These are phyloP conservation scores for Colletotrichum musae DNA, from an alignment of 2,329 filamentous ascomycete genomes.

Conservation along the genomic window DNA sequence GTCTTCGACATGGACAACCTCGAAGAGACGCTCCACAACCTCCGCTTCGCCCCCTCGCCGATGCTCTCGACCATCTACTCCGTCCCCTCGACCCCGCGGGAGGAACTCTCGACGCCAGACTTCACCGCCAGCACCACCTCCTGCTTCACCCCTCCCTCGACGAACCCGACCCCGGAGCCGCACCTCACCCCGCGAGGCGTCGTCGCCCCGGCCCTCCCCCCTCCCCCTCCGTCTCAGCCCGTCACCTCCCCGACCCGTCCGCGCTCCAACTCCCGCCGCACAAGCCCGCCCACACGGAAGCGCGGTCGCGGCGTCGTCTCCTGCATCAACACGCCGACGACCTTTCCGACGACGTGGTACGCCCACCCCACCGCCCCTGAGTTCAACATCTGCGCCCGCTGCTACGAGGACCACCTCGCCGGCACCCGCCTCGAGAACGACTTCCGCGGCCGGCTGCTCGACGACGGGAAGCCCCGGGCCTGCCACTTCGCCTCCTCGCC, in stretches of 20 bases:
- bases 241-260: constrained; percentile 20
- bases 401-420: constrained; percentile 56
- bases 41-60: constrained; percentile 38
- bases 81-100: constrained; percentile 29
- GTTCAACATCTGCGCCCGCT: constrained; percentile 54
- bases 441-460: constrained; percentile 45
- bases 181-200: neutral
- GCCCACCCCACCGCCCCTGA: constrained; percentile 50
- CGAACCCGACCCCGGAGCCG: constrained; percentile 38
- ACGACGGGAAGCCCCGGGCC: constrained; percentile 47
- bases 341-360: constrained; percentile 55
- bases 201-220: constrained; percentile 15
- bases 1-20: constrained; percentile 35
- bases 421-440: constrained; percentile 46
- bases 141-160: constrained; percentile 34
- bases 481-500: constrained; percentile 53
- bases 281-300: constrained; percentile 26
- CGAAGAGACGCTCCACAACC: constrained; percentile 33
- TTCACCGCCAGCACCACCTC: constrained; percentile 33
- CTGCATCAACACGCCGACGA: constrained; percentile 49
- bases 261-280: constrained; percentile 34
- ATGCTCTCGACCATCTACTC: constrained; percentile 40
- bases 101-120: constrained; percentile 28
- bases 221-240: no score
- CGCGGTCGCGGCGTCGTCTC: constrained; percentile 40